Base-by-base conservation (phyloP, 2,329 filamentous ascomycete genomes). In the Aspergillus proliferans region DNA sequence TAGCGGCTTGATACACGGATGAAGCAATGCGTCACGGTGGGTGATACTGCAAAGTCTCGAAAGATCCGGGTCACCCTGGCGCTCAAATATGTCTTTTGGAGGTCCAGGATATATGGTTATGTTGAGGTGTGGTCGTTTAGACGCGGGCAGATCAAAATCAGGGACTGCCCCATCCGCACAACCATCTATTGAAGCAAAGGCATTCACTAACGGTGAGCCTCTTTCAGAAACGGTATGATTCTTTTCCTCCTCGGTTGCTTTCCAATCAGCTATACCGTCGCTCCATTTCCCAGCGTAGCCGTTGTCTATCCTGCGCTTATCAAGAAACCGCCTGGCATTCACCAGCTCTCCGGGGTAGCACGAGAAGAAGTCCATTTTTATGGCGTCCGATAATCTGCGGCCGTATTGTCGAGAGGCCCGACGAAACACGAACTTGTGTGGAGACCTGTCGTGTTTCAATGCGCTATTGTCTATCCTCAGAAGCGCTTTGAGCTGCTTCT, bases 241-340 rank as follows among this genome's bases (percentile, higher is more conserved):
- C 18, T 9, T 19, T 40, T 22, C 38, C 15, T 18, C 38, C 19
- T 40, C 19, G 2, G 3, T 18, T 40, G 18, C 1, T 19, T 15
- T 10, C n/a, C n/a, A 38, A 38, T 53, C 51, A 39, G 59, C 58
- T 49, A 65, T 53, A 38, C 58, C 57, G 38, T 61, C 60, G 19
- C 51, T 57, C 69, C 69, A 71, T 47, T 60, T 52, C 0, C 69
- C 69, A 22, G 62, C 65, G 48, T 64, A 60, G 3, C 34, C 53
- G 22, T 53, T 52, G 38, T 65, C 56, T 8, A 71, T 52, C 0
- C 56, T 59, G 12, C 56, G 56, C n/a, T 55, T 62, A 7, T 58
- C 53, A 30, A 71, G 38, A 43, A 63, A 71, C 21, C 51, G 54
- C 42, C 60, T 60, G 18, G 67, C 68, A 5, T 54, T 52, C 15